Conservation (phyloP, 495 filamentous ascomycete species). For the Lasiosphaeris hirsuta region DNA sequence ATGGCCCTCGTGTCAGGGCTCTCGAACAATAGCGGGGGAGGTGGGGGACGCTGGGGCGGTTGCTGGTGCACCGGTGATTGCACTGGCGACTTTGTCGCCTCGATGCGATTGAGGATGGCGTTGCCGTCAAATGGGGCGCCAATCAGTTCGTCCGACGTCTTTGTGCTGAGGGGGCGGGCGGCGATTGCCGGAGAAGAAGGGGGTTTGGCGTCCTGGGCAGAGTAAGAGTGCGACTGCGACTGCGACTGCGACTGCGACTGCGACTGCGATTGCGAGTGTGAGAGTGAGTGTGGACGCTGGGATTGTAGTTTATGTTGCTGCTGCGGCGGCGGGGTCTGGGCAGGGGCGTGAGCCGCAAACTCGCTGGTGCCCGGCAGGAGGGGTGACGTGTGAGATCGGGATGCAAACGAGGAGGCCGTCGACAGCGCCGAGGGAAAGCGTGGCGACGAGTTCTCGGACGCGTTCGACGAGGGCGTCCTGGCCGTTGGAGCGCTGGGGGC, state of each 20-base stretch:
- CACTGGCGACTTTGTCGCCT: conserved; percentile 51
- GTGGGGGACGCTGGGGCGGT: conserved; percentile 32
- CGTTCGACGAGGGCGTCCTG: conserved; percentile 32
- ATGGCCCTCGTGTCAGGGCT: conserved; percentile 54
- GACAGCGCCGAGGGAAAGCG: conserved; percentile 28
- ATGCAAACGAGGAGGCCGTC: conserved; percentile 26
- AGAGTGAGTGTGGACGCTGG: too few species aligned
- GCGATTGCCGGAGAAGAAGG: conserved; percentile 24
- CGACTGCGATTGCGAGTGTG: conserved; percentile 13
- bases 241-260: conserved; percentile 4
- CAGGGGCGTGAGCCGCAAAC: conserved; percentile 21
- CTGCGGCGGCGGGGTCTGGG: conserved; percentile 8
- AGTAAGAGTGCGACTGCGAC: neutral
- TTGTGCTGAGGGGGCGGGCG: conserved; percentile 54
- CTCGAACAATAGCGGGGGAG: conserved; percentile 54
- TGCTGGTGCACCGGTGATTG: conserved; percentile 25
- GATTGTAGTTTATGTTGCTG: neutral
- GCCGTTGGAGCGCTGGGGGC: conserved; percentile 65
- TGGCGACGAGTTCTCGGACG: conserved; percentile 45
- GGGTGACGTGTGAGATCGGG: conserved; percentile 35
- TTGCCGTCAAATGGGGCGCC: conserved; percentile 66
- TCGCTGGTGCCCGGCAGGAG: conserved; percentile 30
- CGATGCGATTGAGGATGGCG: conserved; percentile 67
- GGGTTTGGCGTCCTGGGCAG: conserved; percentile 5
- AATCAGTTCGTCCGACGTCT: conserved; percentile 67